A percentile compares a stretch with the other conserved stretches of the same genome.
phyloP scores from a whole-genome alignment of 2,329 filamentous ascomycete genomes.

The Aaosphaeria pasadenensis region DNA sequence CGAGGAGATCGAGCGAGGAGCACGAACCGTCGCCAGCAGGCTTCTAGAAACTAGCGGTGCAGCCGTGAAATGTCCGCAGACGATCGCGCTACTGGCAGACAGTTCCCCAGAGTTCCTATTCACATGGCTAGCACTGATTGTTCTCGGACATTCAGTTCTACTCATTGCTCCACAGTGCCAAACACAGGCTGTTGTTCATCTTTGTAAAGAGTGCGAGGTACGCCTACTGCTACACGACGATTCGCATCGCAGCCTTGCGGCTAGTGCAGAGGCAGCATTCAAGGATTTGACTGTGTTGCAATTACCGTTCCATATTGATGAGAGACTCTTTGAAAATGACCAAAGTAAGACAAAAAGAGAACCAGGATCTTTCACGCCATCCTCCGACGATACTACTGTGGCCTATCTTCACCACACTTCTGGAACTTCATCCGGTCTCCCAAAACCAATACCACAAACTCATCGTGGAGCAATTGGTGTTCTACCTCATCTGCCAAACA shows the following conservation, averaged over 20 bases:
- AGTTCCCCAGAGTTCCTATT: constrained; percentile 59
- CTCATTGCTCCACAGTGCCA: constrained; percentile 54
- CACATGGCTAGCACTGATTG: constrained; percentile 59
- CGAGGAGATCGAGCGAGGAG: constrained; percentile 30
- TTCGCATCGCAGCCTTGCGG: neutral
- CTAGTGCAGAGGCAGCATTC: neutral
- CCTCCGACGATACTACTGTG: constrained; percentile 32
- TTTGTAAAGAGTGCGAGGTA: constrained; percentile 49
- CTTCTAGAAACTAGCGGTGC: constrained; percentile 17
- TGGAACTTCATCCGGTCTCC: constrained; percentile 61
- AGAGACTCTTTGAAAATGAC: neutral
- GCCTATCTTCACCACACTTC: constrained; percentile 64
- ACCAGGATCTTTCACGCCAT: neutral
- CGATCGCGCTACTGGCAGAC: constrained; percentile 54
- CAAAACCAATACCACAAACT: constrained; percentile 60
- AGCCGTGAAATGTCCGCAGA: constrained; percentile 15
- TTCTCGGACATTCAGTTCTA: constrained; percentile 53
- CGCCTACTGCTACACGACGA: constrained; percentile 47
- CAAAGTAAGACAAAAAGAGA: neutral
- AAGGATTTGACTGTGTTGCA: neutral
- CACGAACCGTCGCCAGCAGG: constrained; percentile 32
- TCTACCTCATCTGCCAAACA: constrained; percentile 46
- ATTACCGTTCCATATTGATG: neutral
- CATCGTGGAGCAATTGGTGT: constrained; percentile 56
- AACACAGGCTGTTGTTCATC: constrained; percentile 48